A percentile compares a stretch with the other conserved stretches of the same genome.
phyloP scores from a whole-genome alignment of 352 stramenopile genomes.

The Thalassiosira hispida region DNA sequence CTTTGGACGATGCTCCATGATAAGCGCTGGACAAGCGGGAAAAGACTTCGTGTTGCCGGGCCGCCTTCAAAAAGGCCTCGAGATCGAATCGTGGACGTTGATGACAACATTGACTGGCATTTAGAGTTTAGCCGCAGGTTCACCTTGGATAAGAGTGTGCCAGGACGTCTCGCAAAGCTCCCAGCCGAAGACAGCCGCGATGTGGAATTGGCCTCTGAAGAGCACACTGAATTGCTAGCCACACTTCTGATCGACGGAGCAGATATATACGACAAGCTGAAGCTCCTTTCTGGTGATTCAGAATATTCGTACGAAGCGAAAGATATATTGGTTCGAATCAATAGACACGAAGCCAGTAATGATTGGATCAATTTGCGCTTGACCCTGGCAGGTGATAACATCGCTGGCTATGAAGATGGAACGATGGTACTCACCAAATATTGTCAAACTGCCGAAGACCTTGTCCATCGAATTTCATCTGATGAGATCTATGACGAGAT shows the following conservation, averaged over 20 bases:
- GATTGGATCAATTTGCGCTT: background rate
- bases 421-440: slow-evolving; percentile 2
- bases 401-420: background rate
- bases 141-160: background rate
- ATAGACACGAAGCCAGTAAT: background rate
- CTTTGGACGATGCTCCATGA: slow-evolving; percentile 3
- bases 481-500: slow-evolving; percentile 16
- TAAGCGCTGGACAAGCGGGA: slow-evolving; percentile 1
- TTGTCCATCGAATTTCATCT: background rate
- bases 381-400: background rate
- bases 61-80: background rate
- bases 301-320: background rate
- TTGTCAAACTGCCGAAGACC: background rate
- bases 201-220: too few species aligned
- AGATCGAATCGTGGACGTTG: background rate
- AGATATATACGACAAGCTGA: slow-evolving; percentile 9
- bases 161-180: background rate
- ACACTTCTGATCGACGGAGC: background rate
- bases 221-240: background rate
- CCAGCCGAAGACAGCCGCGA: slow-evolving; percentile 1
- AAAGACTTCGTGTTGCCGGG: background rate
- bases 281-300: background rate
- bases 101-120: background rate
- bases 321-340: background rate
- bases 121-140: background rate